Conservation (phyloP, 2,329 filamentous ascomycete genomes). For the Colletotrichum tabaci region DNA sequence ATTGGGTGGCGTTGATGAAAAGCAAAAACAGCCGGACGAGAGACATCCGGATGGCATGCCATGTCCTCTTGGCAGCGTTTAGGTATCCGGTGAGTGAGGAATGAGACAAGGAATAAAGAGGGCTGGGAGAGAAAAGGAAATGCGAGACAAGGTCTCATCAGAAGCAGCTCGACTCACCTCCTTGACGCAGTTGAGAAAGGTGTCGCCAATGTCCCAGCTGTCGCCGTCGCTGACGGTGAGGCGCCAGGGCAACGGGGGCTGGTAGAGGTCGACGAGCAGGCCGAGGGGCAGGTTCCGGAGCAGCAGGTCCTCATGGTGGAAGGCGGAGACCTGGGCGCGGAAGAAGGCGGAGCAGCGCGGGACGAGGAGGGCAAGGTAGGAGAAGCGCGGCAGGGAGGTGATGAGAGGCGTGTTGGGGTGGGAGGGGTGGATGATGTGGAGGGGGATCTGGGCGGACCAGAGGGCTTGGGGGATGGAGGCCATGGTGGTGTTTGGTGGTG, state of each 20-base stretch:
- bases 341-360: constrained; percentile 70
- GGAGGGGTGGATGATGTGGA: constrained; percentile 68
- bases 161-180: constrained; percentile 60
- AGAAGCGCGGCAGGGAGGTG: constrained; percentile 69
- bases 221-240: constrained; percentile 68
- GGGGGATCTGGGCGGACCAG: constrained; percentile 69
- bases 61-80: background rate
- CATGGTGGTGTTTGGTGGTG: constrained; percentile 2
- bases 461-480: constrained; percentile 61
- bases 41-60: background rate
- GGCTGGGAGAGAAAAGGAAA: background rate
- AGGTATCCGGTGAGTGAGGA: background rate
- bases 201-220: constrained; percentile 73
- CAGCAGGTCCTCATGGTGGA: constrained; percentile 70
- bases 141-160: background rate
- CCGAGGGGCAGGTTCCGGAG: constrained; percentile 69
- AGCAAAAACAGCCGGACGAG: background rate
- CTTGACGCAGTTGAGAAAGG: constrained; percentile 76
- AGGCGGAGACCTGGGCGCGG: constrained; percentile 68
- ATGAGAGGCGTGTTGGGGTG: constrained; percentile 65
- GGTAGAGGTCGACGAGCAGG: constrained; percentile 71
- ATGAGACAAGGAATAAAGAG: background rate
- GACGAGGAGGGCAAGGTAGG: constrained; percentile 71
- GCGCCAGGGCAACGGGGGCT: constrained; percentile 68
- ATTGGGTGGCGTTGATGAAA: constrained; percentile 12